Percentiles rank a stretch among this genome's conserved stretches.
phyloP scores from a whole-genome alignment of 257 asterid species.

The Cordia subcordata region DNA sequence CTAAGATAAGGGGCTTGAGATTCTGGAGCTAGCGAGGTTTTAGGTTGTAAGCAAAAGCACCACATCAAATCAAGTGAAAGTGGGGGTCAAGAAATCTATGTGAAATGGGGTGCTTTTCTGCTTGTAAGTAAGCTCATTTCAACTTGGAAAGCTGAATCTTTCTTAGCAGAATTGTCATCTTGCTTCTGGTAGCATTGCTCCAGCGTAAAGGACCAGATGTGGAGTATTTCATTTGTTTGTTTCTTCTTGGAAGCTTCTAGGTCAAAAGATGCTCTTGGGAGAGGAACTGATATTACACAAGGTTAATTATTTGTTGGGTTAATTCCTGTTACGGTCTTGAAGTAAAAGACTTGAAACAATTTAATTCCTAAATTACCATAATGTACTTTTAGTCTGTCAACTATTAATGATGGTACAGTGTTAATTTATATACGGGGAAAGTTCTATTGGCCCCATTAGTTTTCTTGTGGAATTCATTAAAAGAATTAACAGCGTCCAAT shows the following conservation, averaged over 20 bases:
- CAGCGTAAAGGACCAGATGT: background rate
- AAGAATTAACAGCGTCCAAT: too few species aligned
- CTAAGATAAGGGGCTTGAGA: background rate
- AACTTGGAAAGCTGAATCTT: conserved; percentile 12
- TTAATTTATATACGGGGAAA: too few species aligned
- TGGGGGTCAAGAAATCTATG: conserved; percentile 11
- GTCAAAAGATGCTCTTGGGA: conserved; percentile 4
- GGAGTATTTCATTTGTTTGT: background rate
- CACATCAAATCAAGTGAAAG: conserved; percentile 2
- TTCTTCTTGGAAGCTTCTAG: conserved; percentile 12
- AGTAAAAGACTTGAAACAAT: too few species aligned
- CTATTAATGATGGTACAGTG: too few species aligned
- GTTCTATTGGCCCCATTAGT: too few species aligned
- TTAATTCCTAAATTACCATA: too few species aligned
- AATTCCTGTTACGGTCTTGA: too few species aligned
- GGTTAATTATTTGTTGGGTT: too few species aligned
- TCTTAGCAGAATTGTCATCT: conserved; percentile 5
- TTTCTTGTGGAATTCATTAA: too few species aligned
- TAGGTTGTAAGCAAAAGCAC: conserved; percentile 2
- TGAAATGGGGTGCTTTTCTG: conserved; percentile 8
- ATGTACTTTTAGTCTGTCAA: too few species aligned
- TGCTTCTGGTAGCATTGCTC: background rate
- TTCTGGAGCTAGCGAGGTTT: conserved; percentile 1
- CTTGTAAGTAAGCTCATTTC: conserved; percentile 7
- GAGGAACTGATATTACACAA: background rate